phyloP scores from a whole-genome alignment of 768 basidiomycete species.

The Phaeolepiota aurea region DNA sequence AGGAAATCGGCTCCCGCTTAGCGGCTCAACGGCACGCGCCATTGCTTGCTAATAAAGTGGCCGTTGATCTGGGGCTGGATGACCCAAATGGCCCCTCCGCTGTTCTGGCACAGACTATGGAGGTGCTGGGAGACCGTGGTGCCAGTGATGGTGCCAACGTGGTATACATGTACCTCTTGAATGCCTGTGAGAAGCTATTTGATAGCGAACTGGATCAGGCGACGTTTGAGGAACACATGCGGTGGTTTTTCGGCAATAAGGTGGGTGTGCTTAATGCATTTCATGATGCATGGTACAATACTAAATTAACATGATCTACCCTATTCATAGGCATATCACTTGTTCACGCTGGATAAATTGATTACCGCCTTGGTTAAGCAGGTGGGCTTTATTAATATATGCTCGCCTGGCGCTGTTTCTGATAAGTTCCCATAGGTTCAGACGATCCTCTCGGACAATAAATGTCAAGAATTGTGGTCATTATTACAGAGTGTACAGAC shows the following conservation, averaged over 20 bases:
- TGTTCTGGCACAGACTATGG: slow-evolving; percentile 59
- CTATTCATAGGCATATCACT: slow-evolving; percentile 69
- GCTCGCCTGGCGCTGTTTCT: slow-evolving; percentile 3
- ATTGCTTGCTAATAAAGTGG: slow-evolving; percentile 70
- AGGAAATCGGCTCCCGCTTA: slow-evolving; percentile 66
- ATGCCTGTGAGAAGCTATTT: slow-evolving; percentile 89
- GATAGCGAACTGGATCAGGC: slow-evolving; percentile 87
- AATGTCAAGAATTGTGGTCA: slow-evolving; percentile 79
- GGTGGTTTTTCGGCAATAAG: slow-evolving; percentile 89
- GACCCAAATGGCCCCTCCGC: slow-evolving; percentile 73
- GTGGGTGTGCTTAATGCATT: slow-evolving; percentile 26
- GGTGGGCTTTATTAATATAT: slow-evolving; percentile 29
- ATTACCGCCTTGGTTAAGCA: slow-evolving; percentile 88
- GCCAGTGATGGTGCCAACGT: slow-evolving; percentile 46
- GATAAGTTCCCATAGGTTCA: slow-evolving; percentile 53
- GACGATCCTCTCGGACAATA: slow-evolving; percentile 74
- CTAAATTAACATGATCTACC: slow-evolving; percentile 3
- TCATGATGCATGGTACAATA: slow-evolving; percentile 7
- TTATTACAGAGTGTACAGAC: slow-evolving; percentile 60
- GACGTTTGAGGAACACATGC: slow-evolving; percentile 93
- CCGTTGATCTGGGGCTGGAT: slow-evolving; percentile 77
- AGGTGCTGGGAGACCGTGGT: slow-evolving; percentile 43
- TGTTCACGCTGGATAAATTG: slow-evolving; percentile 93
- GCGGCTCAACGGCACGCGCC: slow-evolving; percentile 60
- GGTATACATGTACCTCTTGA: slow-evolving; percentile 84